These are phyloP conservation scores for Alternaria sp. DNA, from an alignment of 2,329 filamentous ascomycete genomes.

Conservation along the genomic window DNA sequence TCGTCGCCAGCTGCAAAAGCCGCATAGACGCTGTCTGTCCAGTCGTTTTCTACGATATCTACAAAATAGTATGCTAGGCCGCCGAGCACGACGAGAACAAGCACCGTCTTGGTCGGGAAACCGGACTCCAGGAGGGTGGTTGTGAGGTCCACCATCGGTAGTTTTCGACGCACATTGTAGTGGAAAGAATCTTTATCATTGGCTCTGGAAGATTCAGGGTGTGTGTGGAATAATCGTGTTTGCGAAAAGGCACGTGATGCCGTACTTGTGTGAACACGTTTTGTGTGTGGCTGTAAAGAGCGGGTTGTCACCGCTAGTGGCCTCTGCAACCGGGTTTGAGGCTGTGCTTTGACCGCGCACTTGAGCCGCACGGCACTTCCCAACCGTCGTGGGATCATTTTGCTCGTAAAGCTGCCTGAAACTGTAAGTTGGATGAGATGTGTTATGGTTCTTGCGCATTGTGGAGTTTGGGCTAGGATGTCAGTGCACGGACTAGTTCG, in stretches of 20 bases:
- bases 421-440: background rate
- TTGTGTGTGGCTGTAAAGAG: slow-evolving; percentile 24
- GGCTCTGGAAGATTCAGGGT: background rate
- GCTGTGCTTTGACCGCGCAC: slow-evolving; percentile 7
- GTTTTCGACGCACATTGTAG: background rate
- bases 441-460: slow-evolving; percentile 10
- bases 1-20: slow-evolving; percentile 27
- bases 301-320: slow-evolving; percentile 16
- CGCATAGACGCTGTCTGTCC: slow-evolving; percentile 33
- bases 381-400: slow-evolving; percentile 26
- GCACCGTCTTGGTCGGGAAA: slow-evolving; percentile 46
- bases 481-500: slow-evolving; percentile 17
- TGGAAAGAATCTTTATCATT: background rate
- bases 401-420: background rate
- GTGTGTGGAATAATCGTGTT: slow-evolving; percentile 6
- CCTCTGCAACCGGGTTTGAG: slow-evolving; percentile 10
- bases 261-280: slow-evolving; percentile 21
- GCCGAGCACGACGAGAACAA: slow-evolving; percentile 35
- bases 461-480: slow-evolving; percentile 4
- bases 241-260: slow-evolving; percentile 31
- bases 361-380: slow-evolving; percentile 13
- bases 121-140: slow-evolving; percentile 33
- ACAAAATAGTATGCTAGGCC: slow-evolving; percentile 37
- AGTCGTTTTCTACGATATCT: slow-evolving; percentile 31
- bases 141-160: background rate